phyloP scores from a whole-genome alignment of 176 grass and related monocot genomes.

The Zoysia pacifica region DNA sequence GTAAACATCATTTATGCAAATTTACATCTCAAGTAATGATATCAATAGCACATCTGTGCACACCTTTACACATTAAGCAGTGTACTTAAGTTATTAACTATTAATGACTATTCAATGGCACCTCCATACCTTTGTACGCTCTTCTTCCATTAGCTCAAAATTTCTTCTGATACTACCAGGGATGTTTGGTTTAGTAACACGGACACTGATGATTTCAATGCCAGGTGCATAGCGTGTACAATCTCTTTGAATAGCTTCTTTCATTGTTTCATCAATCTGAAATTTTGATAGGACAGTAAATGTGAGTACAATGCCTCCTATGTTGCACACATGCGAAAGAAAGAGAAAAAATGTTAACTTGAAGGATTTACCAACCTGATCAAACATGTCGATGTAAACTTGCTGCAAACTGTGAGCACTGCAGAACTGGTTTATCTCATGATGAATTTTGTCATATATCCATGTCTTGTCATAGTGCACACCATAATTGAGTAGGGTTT shows the following conservation, averaged over 20 bases:
- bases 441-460: slow-evolving; percentile 99
- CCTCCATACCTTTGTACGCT: slow-evolving; percentile 85
- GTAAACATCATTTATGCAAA: slow-evolving; percentile 4
- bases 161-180: slow-evolving; percentile 85
- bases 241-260: slow-evolving; percentile 96
- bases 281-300: slow-evolving; percentile 30
- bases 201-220: slow-evolving; percentile 91
- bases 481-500: slow-evolving; percentile 94
- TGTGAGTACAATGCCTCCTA: slow-evolving; percentile 28
- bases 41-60: not conserved
- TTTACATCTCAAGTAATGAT: slow-evolving; percentile 11
- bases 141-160: slow-evolving; percentile 99
- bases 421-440: slow-evolving; percentile 99
- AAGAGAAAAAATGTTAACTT: slow-evolving; percentile 1
- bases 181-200: slow-evolving; percentile 98
- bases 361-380: slow-evolving; percentile 70
- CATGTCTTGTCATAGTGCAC: slow-evolving; percentile 96
- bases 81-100: slow-evolving; percentile 15
- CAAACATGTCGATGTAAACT: slow-evolving; percentile 99
- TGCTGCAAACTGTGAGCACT: slow-evolving; percentile 92
- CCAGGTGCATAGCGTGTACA: slow-evolving; percentile 96
- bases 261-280: slow-evolving; percentile 99
- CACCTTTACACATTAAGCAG: not conserved
- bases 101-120: not conserved
- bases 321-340: not conserved